Evolutionary conservation across 2,329 filamentous ascomycete genomes (phyloP).

Genomic region (Colletotrichum sansevieriae): DNA sequence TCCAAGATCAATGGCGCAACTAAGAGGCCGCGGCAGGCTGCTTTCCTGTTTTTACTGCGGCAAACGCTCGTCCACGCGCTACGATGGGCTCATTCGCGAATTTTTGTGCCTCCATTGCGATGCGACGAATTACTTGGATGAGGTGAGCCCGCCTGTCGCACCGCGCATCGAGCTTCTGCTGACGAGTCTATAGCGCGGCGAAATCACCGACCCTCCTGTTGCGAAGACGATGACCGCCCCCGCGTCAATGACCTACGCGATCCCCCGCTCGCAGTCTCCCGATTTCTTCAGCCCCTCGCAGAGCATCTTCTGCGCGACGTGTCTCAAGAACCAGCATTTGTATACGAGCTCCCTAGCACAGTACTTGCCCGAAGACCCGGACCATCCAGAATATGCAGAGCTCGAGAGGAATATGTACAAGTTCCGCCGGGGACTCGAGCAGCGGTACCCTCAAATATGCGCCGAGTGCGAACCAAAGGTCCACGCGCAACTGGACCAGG

Average conservation of each 20-base stretch:
- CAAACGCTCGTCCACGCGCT: constrained; percentile 71
- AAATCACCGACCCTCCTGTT: constrained; percentile 88
- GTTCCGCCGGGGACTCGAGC: constrained; percentile 80
- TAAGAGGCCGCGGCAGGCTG: constrained; percentile 54
- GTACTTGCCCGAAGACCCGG: constrained; percentile 76
- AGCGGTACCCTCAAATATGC: constrained; percentile 91
- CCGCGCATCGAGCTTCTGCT: neutral
- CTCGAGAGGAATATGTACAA: constrained; percentile 77
- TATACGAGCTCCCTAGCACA: constrained; percentile 82
- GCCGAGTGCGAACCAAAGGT: constrained; percentile 82
- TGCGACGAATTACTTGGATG: constrained; percentile 88
- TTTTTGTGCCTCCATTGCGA: constrained; percentile 86
- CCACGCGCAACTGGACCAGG: constrained; percentile 74
- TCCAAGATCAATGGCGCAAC: constrained; percentile 55
- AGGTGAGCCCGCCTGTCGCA: constrained; percentile 65
- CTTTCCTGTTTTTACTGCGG: constrained; percentile 89
- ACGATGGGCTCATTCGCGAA: constrained; percentile 69
- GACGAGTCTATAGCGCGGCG: constrained; percentile 73
- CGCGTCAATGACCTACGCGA: constrained; percentile 61
- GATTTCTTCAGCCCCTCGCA: constrained; percentile 51
- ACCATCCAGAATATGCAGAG: constrained; percentile 76
- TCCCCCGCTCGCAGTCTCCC: constrained; percentile 54
- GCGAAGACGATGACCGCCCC: constrained; percentile 64
- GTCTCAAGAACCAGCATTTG: constrained; percentile 89
- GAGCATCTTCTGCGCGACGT: constrained; percentile 77